These are phyloP conservation scores for Smittium culicis DNA, from an alignment of 371 early-diverging fungal species.

Conservation along the genomic window DNA sequence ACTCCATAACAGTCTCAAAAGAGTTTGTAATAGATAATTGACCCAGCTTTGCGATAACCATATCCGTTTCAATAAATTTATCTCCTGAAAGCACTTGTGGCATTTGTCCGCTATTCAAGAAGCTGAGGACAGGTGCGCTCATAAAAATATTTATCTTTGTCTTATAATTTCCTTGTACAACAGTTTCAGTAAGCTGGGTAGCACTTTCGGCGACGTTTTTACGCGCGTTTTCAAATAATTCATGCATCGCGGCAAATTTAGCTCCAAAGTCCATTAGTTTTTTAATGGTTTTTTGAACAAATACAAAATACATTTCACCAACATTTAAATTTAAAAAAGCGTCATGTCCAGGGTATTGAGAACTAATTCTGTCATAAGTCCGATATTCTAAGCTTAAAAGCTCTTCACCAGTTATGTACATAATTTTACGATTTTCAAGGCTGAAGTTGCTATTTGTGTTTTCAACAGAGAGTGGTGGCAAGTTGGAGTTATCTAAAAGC, in stretches of 20 bases:
- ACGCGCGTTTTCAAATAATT: conserved; percentile 72
- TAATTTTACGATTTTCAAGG: conserved; percentile 35
- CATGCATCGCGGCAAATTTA: conserved; percentile 76
- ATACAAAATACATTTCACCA: conserved; percentile 65
- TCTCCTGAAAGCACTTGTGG: conserved; percentile 4
- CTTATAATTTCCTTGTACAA: conserved; percentile 44
- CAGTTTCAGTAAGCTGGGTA: conserved; percentile 55
- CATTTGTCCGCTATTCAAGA: conserved; percentile 50
- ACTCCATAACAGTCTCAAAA: conserved; percentile 35
- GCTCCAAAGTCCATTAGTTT: conserved; percentile 46
- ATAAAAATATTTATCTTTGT: conserved; percentile 73
- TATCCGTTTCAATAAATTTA: conserved; percentile 24
- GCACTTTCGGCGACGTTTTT: conserved; percentile 68
- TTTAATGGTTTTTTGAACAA: conserved; percentile 45
- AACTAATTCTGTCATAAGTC: conserved; percentile 41
- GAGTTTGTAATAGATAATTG: conserved; percentile 66
- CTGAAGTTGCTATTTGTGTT: conserved; percentile 13
- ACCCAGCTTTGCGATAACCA: conserved; percentile 70
- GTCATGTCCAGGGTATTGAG: conserved; percentile 71
- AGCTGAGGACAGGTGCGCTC: conserved; percentile 76
- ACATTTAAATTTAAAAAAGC: conserved; percentile 57
- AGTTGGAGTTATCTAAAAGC: conserved; percentile 47
- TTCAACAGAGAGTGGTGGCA: conserved; percentile 15
- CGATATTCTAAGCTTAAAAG: conserved; percentile 75
- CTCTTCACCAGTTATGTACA: conserved; percentile 79